Evolutionary conservation across 768 basidiomycete species (phyloP), one percentile per base, ranked within the genome.

Genomic region (Boletus bicolor): DNA sequence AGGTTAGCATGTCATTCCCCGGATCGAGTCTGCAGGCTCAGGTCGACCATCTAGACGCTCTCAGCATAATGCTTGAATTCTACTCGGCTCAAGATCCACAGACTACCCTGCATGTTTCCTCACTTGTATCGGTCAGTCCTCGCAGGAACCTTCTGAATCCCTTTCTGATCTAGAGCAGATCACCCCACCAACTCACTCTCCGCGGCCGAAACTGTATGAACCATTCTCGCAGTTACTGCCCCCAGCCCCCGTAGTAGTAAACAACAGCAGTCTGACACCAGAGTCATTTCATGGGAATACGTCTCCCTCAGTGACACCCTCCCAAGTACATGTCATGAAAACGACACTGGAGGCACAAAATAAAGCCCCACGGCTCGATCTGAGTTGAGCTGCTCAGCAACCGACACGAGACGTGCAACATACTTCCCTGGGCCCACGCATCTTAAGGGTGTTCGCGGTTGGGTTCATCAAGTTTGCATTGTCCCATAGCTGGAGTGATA

Each of bases 51-150:
- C 32, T 59, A 91, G 89, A 87, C 57, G 80, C 82, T 4, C 69
- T 90, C 51, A 72, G 76, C 51, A 83, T 90, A 39, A 73, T 91
- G 34, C 73, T 90, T 0, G 87, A 90, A 65, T 90, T 89, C 65
- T 91, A 90, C 68, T 72, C 75, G 15, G 80, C 80, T 0, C 88
- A 88, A 65, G 85, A 87, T 58, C 64, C 73, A 12, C 72, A 76
- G 51, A 68, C 71, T 4, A 76, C 78, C 53, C 75, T 81, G 3
- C 80, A 86, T 66, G 71, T 89, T 36, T 67, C 76, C 28, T 58
- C 75, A 2, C 77, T 89, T 34, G 65, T 73, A 49, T 71, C 72
- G 59, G 86, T 89, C 55, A 56, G 84, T 77, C 30, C n/a, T 19
- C 32, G 45, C 44, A 21, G 53, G 28, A 47, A 45, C 30, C 14